Evolutionary conservation across 1,139 yeast species (phyloP).

Genomic region (Yamadazyma membranifaciens): DNA sequence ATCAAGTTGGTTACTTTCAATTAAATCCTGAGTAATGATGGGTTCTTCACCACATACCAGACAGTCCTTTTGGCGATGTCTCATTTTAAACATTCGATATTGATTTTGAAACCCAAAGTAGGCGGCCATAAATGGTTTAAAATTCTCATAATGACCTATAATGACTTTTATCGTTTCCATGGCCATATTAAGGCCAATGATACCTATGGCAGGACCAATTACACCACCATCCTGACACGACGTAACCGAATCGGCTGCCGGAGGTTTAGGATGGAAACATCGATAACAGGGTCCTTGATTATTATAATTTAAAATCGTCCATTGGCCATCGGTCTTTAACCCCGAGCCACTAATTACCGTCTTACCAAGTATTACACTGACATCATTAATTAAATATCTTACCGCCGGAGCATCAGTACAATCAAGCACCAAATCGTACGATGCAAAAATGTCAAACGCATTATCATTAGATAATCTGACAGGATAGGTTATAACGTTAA

Average conservation of each 20-base stretch:
- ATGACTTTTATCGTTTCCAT: conserved; percentile 78
- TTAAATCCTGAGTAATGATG: conserved; percentile 42
- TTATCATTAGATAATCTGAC: conserved; percentile 53
- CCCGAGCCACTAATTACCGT: conserved; percentile 94
- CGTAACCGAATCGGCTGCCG: conserved; percentile 78
- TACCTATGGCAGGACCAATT: conserved; percentile 91
- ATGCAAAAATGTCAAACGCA: conserved; percentile 59
- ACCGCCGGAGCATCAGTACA: conserved; percentile 94
- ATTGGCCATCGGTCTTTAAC: conserved; percentile 85
- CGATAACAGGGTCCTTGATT: conserved; percentile 87
- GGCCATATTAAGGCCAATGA: conserved; percentile 88
- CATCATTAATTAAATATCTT: conserved; percentile 85
- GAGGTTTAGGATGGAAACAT: conserved; percentile 89
- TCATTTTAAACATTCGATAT: conserved; percentile 74
- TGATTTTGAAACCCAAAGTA: conserved; percentile 79
- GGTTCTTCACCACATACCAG: conserved; percentile 60
- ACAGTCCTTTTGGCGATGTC: conserved; percentile 64
- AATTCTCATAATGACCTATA: conserved; percentile 54
- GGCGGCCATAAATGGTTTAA: conserved; percentile 66
- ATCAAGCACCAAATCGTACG: conserved; percentile 78
- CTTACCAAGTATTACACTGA: conserved; percentile 63
- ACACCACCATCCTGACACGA: conserved; percentile 96
- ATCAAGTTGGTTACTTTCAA: conserved; percentile 51
- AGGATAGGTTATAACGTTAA: conserved; percentile 52
- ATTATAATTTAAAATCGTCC: conserved; percentile 69